Base-by-base conservation (phyloP, 257 asterid species). In the Buddleja alternifolia region DNA sequence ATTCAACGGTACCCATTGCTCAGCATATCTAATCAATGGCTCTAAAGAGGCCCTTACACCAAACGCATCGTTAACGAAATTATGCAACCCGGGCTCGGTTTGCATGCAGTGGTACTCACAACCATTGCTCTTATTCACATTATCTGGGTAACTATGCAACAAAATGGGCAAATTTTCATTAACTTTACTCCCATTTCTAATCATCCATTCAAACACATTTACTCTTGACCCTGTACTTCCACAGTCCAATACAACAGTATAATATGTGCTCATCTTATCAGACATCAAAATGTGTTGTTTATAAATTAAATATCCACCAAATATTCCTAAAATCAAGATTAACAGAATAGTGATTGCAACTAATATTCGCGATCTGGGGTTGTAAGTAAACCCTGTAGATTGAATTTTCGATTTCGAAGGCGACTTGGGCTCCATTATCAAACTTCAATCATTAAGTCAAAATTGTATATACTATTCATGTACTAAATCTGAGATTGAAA, bases 211-310 rank as follows among this genome's bases (percentile, higher is more conserved):
- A 44, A 75, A 88, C 7, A 88, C 85, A 76, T 80, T 91, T 34
- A 88, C 96, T 79, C 96, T 82, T 42, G 90, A 78, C 42, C 97
- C 96, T 4, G 96, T 85, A 41, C 97, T 91, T 56, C 97, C 97
- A 86, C 97, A 91, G 58, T 91, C 97, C 60, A 91, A 73, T 2
- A 91, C 91, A 57, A 91, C 96, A 51, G 91, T 85, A 50, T 78
- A 91, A 63, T 79, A 79, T 53, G 83, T 60, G 61, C 16, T 60
- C 77, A 53, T 42, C 42, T 69, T 74, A 44, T 60, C 70, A 29
- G 63, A 4, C 68, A 48, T 14, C 7, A 66, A 45, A 67, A 67
- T 12, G 23, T 67, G 77, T 21, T 73, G 65, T 60, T 63, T 68
- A 37, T 56, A 58, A 47, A 68, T 16, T 3, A 80, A 78, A 72